phyloP scores from a whole-genome alignment of 495 filamentous ascomycete genomes.

The Sabuloglossum arenarium region DNA sequence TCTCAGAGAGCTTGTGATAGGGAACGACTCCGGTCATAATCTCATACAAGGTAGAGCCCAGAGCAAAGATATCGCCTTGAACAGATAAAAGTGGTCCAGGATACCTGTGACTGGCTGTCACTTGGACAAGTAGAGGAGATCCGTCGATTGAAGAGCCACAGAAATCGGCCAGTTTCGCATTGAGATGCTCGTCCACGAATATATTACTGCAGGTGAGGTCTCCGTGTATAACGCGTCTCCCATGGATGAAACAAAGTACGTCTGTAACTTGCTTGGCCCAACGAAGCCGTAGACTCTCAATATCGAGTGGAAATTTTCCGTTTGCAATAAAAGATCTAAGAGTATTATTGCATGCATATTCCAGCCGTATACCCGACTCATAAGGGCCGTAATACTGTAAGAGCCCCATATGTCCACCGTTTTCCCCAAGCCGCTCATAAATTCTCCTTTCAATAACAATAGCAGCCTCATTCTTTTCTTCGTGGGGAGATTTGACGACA shows the following conservation, averaged over 20 bases:
- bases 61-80: neutral
- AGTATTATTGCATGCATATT: neutral
- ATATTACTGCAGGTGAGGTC: constrained; percentile 1
- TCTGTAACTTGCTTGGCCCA: neutral
- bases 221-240: neutral
- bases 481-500: neutral
- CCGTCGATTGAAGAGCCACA: constrained; percentile 4
- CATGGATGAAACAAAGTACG: neutral
- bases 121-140: neutral
- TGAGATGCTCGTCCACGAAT: constrained; percentile 1
- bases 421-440: neutral
- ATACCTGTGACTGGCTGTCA: neutral
- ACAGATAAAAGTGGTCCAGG: neutral
- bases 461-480: neutral
- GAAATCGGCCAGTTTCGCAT: neutral
- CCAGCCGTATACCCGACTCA: neutral
- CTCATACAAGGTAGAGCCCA: constrained; percentile 1
- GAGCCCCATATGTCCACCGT: neutral
- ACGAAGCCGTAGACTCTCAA: neutral
- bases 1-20: neutral
- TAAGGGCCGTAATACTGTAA: neutral
- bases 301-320: neutral
- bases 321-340: neutral
- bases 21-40: neutral
- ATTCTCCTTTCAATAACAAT: neutral